phyloP scores from a whole-genome alignment of 2,329 filamentous ascomycete genomes.

The Pseudocercospora cruenta region DNA sequence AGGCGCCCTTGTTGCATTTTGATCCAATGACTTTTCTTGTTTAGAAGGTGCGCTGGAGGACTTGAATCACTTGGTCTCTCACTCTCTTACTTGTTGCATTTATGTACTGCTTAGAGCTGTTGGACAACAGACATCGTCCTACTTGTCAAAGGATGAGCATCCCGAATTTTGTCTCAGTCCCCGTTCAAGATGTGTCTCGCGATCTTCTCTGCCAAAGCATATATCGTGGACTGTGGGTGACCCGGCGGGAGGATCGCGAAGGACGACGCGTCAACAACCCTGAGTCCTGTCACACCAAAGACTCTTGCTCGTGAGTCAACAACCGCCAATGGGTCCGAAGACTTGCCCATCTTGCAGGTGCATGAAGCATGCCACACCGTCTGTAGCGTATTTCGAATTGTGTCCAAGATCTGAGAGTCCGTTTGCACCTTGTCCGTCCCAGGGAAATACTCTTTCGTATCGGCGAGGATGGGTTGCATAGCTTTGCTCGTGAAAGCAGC shows the following conservation, averaged over 20 bases:
- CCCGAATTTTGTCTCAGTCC: background rate
- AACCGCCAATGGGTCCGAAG: slow-evolving; percentile 53
- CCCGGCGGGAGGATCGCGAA: slow-evolving; percentile 17
- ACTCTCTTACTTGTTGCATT: too few relatives aligned
- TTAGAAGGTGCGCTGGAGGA: too few relatives aligned
- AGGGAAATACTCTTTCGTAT: slow-evolving; percentile 21
- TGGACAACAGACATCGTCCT: too few relatives aligned
- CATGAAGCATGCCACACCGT: slow-evolving; percentile 45
- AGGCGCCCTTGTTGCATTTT: too few relatives aligned
- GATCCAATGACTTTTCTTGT: too few relatives aligned
- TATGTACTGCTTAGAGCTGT: too few relatives aligned
- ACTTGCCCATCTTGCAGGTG: slow-evolving; percentile 59
- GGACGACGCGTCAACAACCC: slow-evolving; percentile 12
- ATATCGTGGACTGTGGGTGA: slow-evolving; percentile 12
- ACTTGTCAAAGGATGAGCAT: too few relatives aligned
- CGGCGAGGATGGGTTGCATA: slow-evolving; percentile 24
- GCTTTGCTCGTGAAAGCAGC: slow-evolving; percentile 29
- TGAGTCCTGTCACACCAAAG: slow-evolving; percentile 23
- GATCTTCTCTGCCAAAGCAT: slow-evolving; percentile 23
- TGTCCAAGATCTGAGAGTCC: slow-evolving; percentile 12
- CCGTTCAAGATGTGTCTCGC: slow-evolving; percentile 13
- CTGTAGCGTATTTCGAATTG: slow-evolving; percentile 11
- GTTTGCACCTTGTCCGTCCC: slow-evolving; percentile 14
- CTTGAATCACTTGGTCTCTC: too few relatives aligned
- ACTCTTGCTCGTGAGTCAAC: slow-evolving; percentile 45